phyloP scores from a whole-genome alignment of 306 rosid genomes.

The Quercus dentata region DNA sequence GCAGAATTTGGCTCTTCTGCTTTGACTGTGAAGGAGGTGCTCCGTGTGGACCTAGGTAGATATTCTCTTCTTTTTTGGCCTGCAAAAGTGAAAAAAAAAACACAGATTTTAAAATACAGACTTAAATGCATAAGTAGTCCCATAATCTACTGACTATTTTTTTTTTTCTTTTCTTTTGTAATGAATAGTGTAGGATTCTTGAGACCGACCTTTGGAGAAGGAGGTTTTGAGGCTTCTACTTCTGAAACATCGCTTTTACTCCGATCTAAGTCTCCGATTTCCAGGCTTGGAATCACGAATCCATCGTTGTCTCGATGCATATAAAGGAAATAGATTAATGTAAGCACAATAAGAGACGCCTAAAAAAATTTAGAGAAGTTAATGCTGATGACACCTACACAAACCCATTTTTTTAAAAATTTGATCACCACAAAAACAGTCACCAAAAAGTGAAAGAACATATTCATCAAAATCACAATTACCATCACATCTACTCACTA shows the following conservation, averaged over 20 bases:
- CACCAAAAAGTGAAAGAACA: too few relatives aligned
- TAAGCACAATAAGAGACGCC: background rate
- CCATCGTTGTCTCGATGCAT: conserved; percentile 75
- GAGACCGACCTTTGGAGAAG: too few relatives aligned
- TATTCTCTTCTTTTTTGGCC: conserved; percentile 64
- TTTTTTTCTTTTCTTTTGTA: too few relatives aligned
- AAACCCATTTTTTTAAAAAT: too few relatives aligned
- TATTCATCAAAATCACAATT: too few relatives aligned
- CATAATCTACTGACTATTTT: too few relatives aligned
- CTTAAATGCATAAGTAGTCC: too few relatives aligned
- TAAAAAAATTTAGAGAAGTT: background rate
- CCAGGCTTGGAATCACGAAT: conserved; percentile 93
- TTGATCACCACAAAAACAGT: too few relatives aligned
- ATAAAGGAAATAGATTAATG: background rate
- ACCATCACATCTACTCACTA: too few relatives aligned
- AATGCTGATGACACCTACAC: too few relatives aligned
- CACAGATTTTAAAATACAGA: background rate
- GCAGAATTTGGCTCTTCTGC: conserved; percentile 52
- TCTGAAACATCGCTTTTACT: conserved; percentile 26
- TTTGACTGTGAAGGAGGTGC: conserved; percentile 53
- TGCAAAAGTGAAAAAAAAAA: conserved; percentile 22
- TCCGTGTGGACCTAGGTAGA: conserved; percentile 52
- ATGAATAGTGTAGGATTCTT: too few relatives aligned
- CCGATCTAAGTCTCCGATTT: conserved; percentile 39
- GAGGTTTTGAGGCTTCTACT: conserved; percentile 56